Percentiles rank a stretch among this genome's conserved stretches.
Conservation (phyloP, 1,284 basidiomycete genomes). For the Irpex rosettiformis region DNA sequence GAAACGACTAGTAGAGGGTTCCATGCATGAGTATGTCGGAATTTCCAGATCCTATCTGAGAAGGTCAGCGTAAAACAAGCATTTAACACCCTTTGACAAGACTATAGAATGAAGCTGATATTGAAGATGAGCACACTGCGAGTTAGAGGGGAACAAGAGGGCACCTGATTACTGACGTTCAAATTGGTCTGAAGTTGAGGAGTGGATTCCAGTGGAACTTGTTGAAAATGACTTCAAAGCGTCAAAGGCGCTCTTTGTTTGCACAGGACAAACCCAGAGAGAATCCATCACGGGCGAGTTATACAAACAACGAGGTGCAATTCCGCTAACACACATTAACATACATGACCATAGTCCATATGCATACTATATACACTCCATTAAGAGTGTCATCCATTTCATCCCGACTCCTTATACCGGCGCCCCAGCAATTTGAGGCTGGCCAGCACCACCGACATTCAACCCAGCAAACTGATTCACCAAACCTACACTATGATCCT, state of each 20-base stretch:
- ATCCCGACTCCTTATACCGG: background rate
- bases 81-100: no score
- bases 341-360: background rate
- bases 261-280: background rate
- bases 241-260: background rate
- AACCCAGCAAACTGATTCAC: slow-evolving; percentile 30
- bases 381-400: background rate
- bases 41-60: no score
- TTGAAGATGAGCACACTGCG: no score
- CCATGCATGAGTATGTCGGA: no score
- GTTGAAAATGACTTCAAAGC: background rate
- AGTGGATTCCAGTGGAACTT: no score
- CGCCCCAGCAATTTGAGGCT: slow-evolving; percentile 15
- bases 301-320: background rate
- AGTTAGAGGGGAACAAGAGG: no score
- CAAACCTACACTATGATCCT: slow-evolving; percentile 24
- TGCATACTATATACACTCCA: background rate
- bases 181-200: no score
- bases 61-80: no score
- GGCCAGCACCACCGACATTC: slow-evolving; percentile 24
- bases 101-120: no score
- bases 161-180: no score
- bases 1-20: no score
- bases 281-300: background rate
- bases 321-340: background rate